Conservation (phyloP, 306 rosid genomes). For the Boehmeria nivea region DNA sequence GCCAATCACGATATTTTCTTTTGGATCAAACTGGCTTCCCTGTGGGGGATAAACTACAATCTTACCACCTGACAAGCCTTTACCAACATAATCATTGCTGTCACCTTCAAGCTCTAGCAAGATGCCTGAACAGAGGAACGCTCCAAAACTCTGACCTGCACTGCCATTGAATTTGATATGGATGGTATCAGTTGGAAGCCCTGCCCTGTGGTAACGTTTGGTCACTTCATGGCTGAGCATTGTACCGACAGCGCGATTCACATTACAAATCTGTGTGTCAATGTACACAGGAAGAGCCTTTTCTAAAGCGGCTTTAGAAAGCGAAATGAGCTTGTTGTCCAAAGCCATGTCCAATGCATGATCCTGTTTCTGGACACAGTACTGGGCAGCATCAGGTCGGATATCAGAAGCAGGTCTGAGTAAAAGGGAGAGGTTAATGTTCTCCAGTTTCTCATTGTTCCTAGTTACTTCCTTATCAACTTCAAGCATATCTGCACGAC, state of each 20-base stretch:
- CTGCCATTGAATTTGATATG: conserved; percentile 83
- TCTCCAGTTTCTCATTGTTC: conserved; percentile 76
- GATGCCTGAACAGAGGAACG: conserved; percentile 95
- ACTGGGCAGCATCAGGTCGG: conserved; percentile 92
- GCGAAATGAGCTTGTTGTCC: conserved; percentile 69
- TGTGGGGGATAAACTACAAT: conserved; percentile 85
- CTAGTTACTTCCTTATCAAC: conserved; percentile 77
- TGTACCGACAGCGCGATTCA: conserved; percentile 95
- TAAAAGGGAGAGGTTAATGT: conserved; percentile 74
- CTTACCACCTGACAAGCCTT: conserved; percentile 97
- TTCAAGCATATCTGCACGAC: conserved; percentile 93
- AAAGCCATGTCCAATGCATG: conserved; percentile 90
- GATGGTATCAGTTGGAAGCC: conserved; percentile 88
- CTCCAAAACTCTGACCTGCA: conserved; percentile 99
- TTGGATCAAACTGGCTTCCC: conserved; percentile 78
- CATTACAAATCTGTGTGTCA: conserved; percentile 62
- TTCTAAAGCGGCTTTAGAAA: conserved; percentile 73
- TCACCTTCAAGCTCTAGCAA: conserved; percentile 97
- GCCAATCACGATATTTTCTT: conserved; percentile 88
- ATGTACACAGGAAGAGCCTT: conserved; percentile 86
- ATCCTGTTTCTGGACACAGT: conserved; percentile 89
- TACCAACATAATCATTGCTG: conserved; percentile 92
- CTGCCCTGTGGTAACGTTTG: conserved; percentile 66
- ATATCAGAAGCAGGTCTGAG: conserved; percentile 95
- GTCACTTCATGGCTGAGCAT: conserved; percentile 99